These are phyloP conservation scores for Aspergillus jensenii DNA, from an alignment of 2,329 filamentous ascomycete genomes.

Conservation along the genomic window DNA sequence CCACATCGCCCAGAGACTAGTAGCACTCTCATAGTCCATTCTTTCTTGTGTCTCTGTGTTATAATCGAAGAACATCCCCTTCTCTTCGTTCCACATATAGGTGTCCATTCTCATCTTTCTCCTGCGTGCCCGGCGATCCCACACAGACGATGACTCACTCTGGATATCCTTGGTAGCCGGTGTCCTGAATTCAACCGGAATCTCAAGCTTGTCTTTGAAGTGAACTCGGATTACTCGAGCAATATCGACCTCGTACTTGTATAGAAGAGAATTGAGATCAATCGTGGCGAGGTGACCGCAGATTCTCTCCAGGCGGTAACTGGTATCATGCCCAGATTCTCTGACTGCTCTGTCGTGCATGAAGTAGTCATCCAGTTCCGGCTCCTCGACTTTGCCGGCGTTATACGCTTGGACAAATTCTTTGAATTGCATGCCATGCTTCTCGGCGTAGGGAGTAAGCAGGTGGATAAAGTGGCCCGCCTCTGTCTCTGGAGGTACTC, in stretches of 20 bases:
- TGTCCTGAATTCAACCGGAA: constrained; percentile 79
- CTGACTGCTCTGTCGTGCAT: constrained; percentile 92
- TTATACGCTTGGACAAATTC: constrained; percentile 92
- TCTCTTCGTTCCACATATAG: constrained; percentile 87
- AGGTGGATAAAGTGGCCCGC: constrained; percentile 83
- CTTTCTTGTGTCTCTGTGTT: constrained; percentile 79
- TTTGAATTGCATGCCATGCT: constrained; percentile 76
- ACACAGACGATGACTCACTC: constrained; percentile 77
- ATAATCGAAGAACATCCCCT: constrained; percentile 98
- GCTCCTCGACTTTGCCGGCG: constrained; percentile 70
- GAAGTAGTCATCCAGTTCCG: constrained; percentile 92
- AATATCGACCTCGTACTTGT: constrained; percentile 97
- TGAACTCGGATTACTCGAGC: constrained; percentile 78
- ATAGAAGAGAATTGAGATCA: constrained; percentile 89
- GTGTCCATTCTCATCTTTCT: constrained; percentile 86
- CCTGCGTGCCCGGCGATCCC: constrained; percentile 84
- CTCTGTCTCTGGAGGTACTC: constrained; percentile 90
- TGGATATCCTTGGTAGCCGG: constrained; percentile 65
- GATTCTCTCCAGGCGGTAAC: constrained; percentile 85
- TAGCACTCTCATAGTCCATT: constrained; percentile 83
- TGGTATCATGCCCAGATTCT: constrained; percentile 95
- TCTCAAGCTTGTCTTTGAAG: constrained; percentile 78
- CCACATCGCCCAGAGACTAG: constrained; percentile 98
- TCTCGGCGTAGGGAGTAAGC: constrained; percentile 76
- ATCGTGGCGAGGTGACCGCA: constrained; percentile 89